phyloP scores from a whole-genome alignment of 805 yeast species.

The Diddensiella santjacobensis region DNA sequence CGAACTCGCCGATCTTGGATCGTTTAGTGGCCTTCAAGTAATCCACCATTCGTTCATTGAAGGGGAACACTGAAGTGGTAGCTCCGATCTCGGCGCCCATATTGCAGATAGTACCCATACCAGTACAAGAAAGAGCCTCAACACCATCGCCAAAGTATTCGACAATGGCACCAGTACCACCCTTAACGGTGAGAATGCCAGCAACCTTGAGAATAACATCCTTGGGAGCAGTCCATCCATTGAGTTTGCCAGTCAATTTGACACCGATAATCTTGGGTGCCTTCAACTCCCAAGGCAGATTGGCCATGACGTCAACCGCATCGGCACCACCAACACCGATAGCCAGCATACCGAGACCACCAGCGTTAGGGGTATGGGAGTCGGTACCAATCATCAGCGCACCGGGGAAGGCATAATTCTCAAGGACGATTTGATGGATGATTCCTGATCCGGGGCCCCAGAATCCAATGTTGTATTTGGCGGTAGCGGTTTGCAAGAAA shows the following conservation, averaged over 20 bases:
- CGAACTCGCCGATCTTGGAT: slow-evolving; percentile 77
- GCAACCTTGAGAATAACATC: slow-evolving; percentile 91
- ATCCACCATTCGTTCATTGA: slow-evolving; percentile 80
- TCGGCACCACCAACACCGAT: slow-evolving; percentile 99
- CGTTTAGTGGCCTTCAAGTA: slow-evolving; percentile 86
- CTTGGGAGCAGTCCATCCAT: slow-evolving; percentile 97
- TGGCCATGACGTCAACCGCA: slow-evolving; percentile 94
- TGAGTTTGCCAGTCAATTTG: slow-evolving; percentile 83
- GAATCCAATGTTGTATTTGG: slow-evolving; percentile 94
- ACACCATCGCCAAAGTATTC: slow-evolving; percentile 97
- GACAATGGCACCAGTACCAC: slow-evolving; percentile 96
- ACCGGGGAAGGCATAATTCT: slow-evolving; percentile 97
- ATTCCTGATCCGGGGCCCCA: slow-evolving; percentile 99
- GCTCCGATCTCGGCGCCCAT: slow-evolving; percentile 99
- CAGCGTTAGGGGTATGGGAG: slow-evolving; percentile 97
- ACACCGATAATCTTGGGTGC: slow-evolving; percentile 96
- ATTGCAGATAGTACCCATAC: slow-evolving; percentile 99
- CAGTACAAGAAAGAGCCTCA: slow-evolving; percentile 86
- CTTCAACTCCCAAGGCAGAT: slow-evolving; percentile 93
- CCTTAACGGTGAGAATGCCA: slow-evolving; percentile 91
- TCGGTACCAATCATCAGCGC: slow-evolving; percentile 94
- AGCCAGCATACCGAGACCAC: slow-evolving; percentile 96
- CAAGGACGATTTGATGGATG: slow-evolving; percentile 93
- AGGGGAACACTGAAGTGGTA: slow-evolving; percentile 96
- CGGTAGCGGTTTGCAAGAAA: slow-evolving; percentile 83